These are phyloP conservation scores for Hemileia vastatrix DNA, from an alignment of 1,284 basidiomycete genomes.

Conservation along the genomic window DNA sequence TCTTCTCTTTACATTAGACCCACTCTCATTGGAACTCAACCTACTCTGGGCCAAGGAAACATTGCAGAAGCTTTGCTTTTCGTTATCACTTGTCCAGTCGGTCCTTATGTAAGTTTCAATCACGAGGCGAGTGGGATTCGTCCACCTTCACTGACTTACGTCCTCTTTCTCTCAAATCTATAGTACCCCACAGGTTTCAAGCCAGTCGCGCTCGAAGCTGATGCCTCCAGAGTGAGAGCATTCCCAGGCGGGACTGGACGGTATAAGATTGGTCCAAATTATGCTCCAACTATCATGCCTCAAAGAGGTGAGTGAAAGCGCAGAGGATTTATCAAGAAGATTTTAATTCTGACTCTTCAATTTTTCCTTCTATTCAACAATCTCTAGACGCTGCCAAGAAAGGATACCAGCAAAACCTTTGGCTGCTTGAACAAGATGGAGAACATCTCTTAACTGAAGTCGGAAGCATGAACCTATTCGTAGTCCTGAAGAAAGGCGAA, in stretches of 20 bases:
- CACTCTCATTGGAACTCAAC: slow-evolving; percentile 81
- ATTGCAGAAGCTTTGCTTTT: slow-evolving; percentile 82
- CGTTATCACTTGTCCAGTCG: slow-evolving; percentile 77
- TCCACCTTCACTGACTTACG: no score
- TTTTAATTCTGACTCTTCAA: no score
- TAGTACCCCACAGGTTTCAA: slow-evolving; percentile 91
- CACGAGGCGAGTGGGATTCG: no score
- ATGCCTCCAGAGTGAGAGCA: slow-evolving; percentile 80
- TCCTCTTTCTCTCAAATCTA: no score
- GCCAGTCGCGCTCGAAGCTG: slow-evolving; percentile 82
- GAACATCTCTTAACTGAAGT: slow-evolving; percentile 65
- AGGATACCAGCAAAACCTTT: slow-evolving; percentile 91
- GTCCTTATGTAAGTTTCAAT: no score
- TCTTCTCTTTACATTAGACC: slow-evolving; percentile 84
- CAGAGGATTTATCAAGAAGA: no score
- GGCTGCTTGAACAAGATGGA: slow-evolving; percentile 81
- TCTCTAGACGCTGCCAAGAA: slow-evolving; percentile 65
- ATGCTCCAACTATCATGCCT: slow-evolving; percentile 74
- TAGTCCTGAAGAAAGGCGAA: slow-evolving; percentile 65
- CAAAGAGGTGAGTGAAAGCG: no score
- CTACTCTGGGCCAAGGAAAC: slow-evolving; percentile 74
- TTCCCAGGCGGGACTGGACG: slow-evolving; percentile 85
- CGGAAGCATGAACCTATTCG: slow-evolving; percentile 81
- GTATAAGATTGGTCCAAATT: slow-evolving; percentile 76
- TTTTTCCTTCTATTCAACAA: no score